Conservation (phyloP, 2,329 filamentous ascomycete genomes). For the Colletotrichum sp. region DNA sequence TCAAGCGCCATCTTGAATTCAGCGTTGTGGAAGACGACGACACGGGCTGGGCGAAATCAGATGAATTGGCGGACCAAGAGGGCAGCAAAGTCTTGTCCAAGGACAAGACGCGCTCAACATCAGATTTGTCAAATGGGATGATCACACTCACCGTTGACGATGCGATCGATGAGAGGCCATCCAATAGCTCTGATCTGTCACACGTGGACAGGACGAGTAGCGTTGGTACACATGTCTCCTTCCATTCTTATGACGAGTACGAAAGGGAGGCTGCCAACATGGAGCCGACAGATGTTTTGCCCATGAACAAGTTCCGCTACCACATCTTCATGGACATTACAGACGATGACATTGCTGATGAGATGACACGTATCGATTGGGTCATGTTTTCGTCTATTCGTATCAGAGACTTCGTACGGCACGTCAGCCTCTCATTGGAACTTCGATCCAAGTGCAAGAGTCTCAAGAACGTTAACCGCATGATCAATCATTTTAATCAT, state of each 20-base stretch:
- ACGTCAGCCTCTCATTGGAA: constrained; percentile 77
- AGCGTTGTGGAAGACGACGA: constrained; percentile 86
- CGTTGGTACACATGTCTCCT: constrained; percentile 54
- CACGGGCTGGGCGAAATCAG: constrained; percentile 86
- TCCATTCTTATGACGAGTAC: constrained; percentile 77
- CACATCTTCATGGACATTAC: constrained; percentile 87
- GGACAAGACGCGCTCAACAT: constrained; percentile 21
- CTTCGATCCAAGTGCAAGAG: constrained; percentile 78
- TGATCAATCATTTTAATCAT: constrained; percentile 93
- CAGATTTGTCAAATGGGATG: constrained; percentile 50
- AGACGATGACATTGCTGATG: constrained; percentile 85
- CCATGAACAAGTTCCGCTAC: constrained; percentile 85
- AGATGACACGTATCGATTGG: constrained; percentile 97
- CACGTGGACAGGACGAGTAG: constrained; percentile 44
- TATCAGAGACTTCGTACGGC: constrained; percentile 89
- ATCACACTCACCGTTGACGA: constrained; percentile 55
- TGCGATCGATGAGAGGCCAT: constrained; percentile 46
- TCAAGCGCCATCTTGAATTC: constrained; percentile 77
- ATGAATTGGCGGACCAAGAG: constrained; percentile 53
- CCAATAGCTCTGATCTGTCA: constrained; percentile 50
- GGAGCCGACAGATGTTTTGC: constrained; percentile 70
- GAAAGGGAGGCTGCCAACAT: constrained; percentile 78
- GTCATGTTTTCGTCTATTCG: constrained; percentile 96
- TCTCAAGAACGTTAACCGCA: constrained; percentile 87
- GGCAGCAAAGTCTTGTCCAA: constrained; percentile 40